Conservation (phyloP, 768 basidiomycete species). For the Leucosporidium yakuticum region DNA sequence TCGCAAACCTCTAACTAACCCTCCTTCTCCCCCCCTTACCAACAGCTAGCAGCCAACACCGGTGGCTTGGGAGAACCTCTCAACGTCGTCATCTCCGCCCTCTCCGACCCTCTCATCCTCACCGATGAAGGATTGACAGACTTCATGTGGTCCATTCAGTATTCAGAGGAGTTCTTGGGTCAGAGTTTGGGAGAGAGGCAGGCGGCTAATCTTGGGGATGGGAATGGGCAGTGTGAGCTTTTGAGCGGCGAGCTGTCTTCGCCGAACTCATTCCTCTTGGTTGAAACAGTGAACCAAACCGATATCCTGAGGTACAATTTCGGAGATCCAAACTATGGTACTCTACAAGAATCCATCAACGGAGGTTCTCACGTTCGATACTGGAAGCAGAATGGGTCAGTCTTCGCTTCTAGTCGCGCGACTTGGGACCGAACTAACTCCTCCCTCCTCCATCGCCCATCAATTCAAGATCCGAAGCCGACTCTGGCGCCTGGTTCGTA, state of each 20-base stretch:
- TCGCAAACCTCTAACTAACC: background rate
- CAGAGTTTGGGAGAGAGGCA: slow-evolving; percentile 68
- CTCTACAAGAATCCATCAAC: slow-evolving; percentile 75
- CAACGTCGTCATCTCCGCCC: slow-evolving; percentile 70
- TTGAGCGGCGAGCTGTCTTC: background rate
- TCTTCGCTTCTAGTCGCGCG: slow-evolving; percentile 38
- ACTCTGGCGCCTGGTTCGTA: slow-evolving; percentile 67
- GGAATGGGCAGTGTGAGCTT: slow-evolving; percentile 61
- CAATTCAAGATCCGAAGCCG: background rate
- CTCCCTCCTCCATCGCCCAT: background rate
- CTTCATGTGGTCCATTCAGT: slow-evolving; percentile 56
- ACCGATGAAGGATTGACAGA: slow-evolving; percentile 48
- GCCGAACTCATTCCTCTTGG: background rate
- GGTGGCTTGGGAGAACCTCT: slow-evolving; percentile 76
- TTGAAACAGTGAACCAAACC: slow-evolving; percentile 63
- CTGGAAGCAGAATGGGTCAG: slow-evolving; percentile 69
- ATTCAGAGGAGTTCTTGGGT: slow-evolving; percentile 74
- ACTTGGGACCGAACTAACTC: no score
- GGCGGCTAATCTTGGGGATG: slow-evolving; percentile 74
- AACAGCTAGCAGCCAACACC: slow-evolving; percentile 44
- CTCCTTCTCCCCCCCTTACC: background rate
- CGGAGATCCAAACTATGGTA: slow-evolving; percentile 68
- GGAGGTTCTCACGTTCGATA: slow-evolving; percentile 87
- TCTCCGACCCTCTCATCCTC: slow-evolving; percentile 63
- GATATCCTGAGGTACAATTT: slow-evolving; percentile 82